phyloP scores from a whole-genome alignment of 805 yeast species.

The Kuraishia ogatae region DNA sequence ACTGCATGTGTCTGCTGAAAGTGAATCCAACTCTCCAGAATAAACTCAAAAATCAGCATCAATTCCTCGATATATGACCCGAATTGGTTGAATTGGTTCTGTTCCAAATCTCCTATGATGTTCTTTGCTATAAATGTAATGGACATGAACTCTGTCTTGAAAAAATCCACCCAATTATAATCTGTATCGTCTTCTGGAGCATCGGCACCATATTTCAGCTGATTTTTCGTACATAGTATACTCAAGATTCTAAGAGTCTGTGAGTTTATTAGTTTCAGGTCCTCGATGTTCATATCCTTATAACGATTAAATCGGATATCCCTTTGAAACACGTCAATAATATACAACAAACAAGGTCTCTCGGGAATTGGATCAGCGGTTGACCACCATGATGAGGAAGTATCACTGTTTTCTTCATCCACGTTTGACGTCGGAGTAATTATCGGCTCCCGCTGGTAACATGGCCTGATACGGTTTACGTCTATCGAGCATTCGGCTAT shows the following conservation, averaged over 20 bases:
- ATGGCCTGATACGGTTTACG: neutral
- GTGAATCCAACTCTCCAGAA: neutral
- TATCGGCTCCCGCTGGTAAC: neutral
- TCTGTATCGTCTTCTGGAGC: neutral
- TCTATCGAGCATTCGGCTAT: neutral
- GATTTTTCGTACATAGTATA: neutral
- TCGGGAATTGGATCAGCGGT: neutral
- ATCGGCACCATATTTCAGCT: neutral
- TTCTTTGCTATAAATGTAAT: neutral
- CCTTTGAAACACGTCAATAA: neutral
- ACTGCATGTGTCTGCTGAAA: neutral
- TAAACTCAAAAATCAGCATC: neutral
- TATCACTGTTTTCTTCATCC: neutral
- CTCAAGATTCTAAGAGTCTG: neutral
- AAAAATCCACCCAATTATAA: conserved; percentile 1
- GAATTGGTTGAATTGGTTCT: neutral
- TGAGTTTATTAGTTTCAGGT: neutral
- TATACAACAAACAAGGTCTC: neutral
- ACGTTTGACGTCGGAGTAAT: neutral
- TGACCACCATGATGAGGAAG: neutral
- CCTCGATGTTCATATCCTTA: neutral
- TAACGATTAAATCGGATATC: neutral
- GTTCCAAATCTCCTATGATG: neutral
- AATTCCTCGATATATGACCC: neutral
- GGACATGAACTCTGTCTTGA: neutral